phyloP scores from a whole-genome alignment of 2,329 filamentous ascomycete genomes.

The Rachicladosporium sp. region DNA sequence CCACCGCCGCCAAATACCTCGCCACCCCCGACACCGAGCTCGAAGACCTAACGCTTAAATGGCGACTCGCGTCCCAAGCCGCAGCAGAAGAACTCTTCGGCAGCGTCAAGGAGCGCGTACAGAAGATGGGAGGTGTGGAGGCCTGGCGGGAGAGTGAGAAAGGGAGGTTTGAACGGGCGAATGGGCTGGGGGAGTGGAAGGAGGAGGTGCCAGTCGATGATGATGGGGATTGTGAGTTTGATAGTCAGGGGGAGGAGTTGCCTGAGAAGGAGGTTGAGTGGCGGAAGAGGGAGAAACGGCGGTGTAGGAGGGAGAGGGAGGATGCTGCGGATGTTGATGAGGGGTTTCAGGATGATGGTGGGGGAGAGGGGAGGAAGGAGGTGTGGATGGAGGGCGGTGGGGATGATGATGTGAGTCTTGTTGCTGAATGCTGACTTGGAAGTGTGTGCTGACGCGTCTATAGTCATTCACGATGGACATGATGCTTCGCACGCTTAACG shows the following conservation, averaged over 20 bases:
- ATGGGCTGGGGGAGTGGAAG: conserved; percentile 19
- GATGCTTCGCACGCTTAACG: conserved; percentile 55
- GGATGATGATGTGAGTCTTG: conserved; percentile 29
- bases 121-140: conserved; percentile 50
- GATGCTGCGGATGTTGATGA: conserved; percentile 20
- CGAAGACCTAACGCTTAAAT: conserved; percentile 43
- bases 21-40: conserved; percentile 42
- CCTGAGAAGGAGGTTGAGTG: conserved; percentile 30
- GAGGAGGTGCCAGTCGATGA: conserved; percentile 20
- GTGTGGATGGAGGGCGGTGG: conserved; percentile 22
- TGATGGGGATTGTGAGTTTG: conserved; percentile 25
- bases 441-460: conserved; percentile 2
- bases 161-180: conserved; percentile 18
- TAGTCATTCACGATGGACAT: conserved; percentile 57
- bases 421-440: not conserved
- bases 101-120: conserved; percentile 46
- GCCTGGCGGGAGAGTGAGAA: conserved; percentile 35
- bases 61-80: conserved; percentile 46
- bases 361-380: conserved; percentile 21
- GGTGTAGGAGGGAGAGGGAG: conserved; percentile 36
- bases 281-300: conserved; percentile 36
- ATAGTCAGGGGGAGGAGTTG: conserved; percentile 21
- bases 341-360: conserved; percentile 19
- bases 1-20: conserved; percentile 41
- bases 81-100: conserved; percentile 58